Conservation (phyloP, 2,329 filamentous ascomycete genomes). For the Pseudocercospora cruenta region DNA sequence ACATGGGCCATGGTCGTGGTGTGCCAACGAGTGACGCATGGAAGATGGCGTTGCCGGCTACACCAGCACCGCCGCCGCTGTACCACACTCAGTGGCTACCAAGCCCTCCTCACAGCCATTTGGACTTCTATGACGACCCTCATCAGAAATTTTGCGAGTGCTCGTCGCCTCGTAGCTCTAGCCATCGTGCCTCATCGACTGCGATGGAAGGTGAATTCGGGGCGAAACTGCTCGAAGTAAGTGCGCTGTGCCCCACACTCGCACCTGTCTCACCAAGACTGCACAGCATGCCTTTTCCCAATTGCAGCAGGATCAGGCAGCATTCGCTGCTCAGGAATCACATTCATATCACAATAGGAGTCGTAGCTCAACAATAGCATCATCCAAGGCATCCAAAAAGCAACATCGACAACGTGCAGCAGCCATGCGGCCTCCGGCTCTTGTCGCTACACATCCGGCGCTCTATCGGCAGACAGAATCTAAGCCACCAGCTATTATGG, state of each 20-base stretch:
- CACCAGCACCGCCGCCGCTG: constrained; percentile 18
- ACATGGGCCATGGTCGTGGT: not conserved
- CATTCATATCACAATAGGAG: constrained; percentile 3
- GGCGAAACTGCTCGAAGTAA: constrained; percentile 22
- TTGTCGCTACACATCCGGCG: constrained; percentile 21
- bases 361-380: constrained; percentile 6
- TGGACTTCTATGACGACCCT: not conserved
- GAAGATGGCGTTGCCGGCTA: not conserved
- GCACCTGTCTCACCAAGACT: constrained; percentile 19
- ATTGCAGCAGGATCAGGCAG: constrained; percentile 19
- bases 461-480: constrained; percentile 15
- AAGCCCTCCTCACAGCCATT: constrained; percentile 1
- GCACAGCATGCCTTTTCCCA: constrained; percentile 21
- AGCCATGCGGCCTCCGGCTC: constrained; percentile 2
- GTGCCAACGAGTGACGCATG: not conserved
- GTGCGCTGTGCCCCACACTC: constrained; percentile 13
- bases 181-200: not conserved
- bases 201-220: not conserved
- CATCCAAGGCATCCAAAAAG: not conserved
- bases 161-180: not conserved
- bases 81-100: constrained; percentile 19
- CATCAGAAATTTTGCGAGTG: not conserved
- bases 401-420: constrained; percentile 15
- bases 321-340: constrained; percentile 6
- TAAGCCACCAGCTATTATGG: not conserved